Base-by-base conservation (phyloP, 1,139 yeast genomes). In the Candida sp. region DNA sequence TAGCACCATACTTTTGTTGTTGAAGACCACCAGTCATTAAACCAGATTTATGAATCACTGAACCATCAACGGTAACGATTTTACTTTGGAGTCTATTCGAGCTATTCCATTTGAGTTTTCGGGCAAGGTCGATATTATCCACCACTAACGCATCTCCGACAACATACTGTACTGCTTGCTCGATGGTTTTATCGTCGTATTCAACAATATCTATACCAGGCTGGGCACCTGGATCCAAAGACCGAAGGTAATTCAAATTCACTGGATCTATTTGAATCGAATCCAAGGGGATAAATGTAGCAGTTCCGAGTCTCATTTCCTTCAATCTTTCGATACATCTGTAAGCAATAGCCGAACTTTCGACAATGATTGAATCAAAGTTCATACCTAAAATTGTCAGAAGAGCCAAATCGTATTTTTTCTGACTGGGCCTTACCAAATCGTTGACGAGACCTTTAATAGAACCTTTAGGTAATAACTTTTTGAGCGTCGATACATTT, bases 231-330 rank as follows among this genome's bases (percentile, higher is more conserved):
- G 68, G 67, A 46, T 81, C 79, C 38, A 85, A 55, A 7, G 81
- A 76, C 53, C 95, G 72, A 38, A 84, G 66, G 38, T 75, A 73
- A 50, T 79, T 81, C 39, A 86, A 72, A 34, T 84, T 79, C 25
- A 72, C 68, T 4, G 78, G 72, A n/a, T 80, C 84, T 22, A 51
- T 52, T 15, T 61, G 58, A 33, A 93, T 81, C 1, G 91, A 77
- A 56, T 90, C 96, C 43, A 93, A 68, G 0, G 99, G 99, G 48
- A 93, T 86, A 54, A 93, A 91, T 0, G 96, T 82, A 1, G 93
- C 91, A 11, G 80, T 77, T 39, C 98, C 97, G 8, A 86, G 71
- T 50, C 97, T 76, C 58, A 95, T 93, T 51, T 88, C 95, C 54
- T 90, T 88, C 61, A 93, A 70, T 45, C 85, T 84, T 15, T 82